Evolutionary conservation across 116 monocot species (phyloP).

Genomic region (Dioscorea cayenensis): DNA sequence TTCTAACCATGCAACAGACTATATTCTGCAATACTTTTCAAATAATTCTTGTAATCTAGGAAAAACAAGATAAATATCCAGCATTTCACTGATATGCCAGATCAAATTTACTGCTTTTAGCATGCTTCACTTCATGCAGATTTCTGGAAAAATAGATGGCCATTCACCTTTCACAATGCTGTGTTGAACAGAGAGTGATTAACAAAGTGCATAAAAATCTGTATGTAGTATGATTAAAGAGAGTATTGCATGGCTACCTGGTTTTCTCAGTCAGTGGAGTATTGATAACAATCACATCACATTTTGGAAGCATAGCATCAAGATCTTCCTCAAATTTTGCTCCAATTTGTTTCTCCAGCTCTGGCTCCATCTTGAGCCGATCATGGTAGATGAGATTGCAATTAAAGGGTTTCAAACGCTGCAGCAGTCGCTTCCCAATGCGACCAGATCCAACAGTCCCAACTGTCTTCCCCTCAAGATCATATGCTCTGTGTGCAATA

Average conservation of each 20-base stretch:
- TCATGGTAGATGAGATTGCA: constrained; percentile 92
- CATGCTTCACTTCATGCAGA: no score
- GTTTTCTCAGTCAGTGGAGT: constrained; percentile 94
- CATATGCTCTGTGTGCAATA: constrained; percentile 80
- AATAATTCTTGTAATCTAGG: no score
- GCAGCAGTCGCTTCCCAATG: constrained; percentile 78
- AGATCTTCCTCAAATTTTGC: constrained; percentile 94
- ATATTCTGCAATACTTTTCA: no score
- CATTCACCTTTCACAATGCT: no score
- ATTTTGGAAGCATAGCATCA: constrained; percentile 89
- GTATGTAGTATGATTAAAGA: neutral
- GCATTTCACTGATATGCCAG: no score
- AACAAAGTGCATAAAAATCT: no score
- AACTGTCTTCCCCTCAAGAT: constrained; percentile 91
- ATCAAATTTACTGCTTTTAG: no score
- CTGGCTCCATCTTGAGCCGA: constrained; percentile 63
- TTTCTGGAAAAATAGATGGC: no score
- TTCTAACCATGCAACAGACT: no score
- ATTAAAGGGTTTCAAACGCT: constrained; percentile 87
- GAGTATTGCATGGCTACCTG: constrained; percentile 17
- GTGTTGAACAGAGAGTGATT: no score
- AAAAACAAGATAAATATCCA: no score
- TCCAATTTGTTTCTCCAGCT: constrained; percentile 64
- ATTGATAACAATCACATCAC: constrained; percentile 84
- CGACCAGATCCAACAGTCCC: constrained; percentile 93